These are phyloP conservation scores for Tolypocladium nubicola DNA, from an alignment of 2,329 filamentous ascomycete species.

Conservation along the genomic window DNA sequence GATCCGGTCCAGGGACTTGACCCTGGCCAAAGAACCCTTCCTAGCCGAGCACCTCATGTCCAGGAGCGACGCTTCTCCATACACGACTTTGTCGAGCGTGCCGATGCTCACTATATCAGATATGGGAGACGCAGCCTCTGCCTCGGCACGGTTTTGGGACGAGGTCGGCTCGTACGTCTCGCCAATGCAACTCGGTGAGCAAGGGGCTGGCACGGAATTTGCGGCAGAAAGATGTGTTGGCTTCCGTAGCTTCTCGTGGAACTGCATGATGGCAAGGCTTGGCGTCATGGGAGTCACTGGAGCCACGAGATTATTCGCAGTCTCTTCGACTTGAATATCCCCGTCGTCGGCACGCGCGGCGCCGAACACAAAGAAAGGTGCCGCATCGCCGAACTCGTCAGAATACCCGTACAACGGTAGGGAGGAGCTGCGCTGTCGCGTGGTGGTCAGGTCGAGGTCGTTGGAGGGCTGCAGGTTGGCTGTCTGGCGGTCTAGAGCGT, in stretches of 20 bases:
- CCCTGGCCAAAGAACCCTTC: slow-evolving; percentile 15
- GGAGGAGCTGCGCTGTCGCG: slow-evolving; percentile 36
- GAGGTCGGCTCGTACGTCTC: slow-evolving; percentile 17
- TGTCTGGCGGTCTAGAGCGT: slow-evolving; percentile 45
- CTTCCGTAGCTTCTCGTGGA: slow-evolving; percentile 10
- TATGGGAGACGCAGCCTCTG: slow-evolving; percentile 17
- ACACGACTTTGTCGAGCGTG: slow-evolving; percentile 25
- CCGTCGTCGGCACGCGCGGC: slow-evolving; percentile 13
- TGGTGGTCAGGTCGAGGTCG: slow-evolving; percentile 34
- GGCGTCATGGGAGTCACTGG: slow-evolving; percentile 8
- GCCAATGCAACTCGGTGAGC: slow-evolving; percentile 22
- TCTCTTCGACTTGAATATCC: slow-evolving; percentile 7
- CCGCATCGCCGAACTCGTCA: slow-evolving; percentile 31
- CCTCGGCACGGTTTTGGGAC: slow-evolving; percentile 8
- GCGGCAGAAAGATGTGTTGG: slow-evolving; percentile 5
- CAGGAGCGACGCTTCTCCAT: slow-evolving; percentile 28
- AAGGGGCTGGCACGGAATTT: slow-evolving; percentile 11
- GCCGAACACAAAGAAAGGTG: slow-evolving; percentile 39
- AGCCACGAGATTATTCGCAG: slow-evolving; percentile 4
- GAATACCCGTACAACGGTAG: slow-evolving; percentile 34
- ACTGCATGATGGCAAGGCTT: slow-evolving; percentile 17
- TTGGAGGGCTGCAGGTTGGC: slow-evolving; percentile 39
- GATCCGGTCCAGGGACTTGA: slow-evolving; percentile 27
- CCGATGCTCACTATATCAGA: slow-evolving; percentile 23
- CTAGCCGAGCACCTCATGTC: slow-evolving; percentile 20